Evolutionary conservation across 169 alveolate genomes (phyloP), one percentile per base, ranked within the genome.

Genomic region (Cryptosporidium baileyi): DNA sequence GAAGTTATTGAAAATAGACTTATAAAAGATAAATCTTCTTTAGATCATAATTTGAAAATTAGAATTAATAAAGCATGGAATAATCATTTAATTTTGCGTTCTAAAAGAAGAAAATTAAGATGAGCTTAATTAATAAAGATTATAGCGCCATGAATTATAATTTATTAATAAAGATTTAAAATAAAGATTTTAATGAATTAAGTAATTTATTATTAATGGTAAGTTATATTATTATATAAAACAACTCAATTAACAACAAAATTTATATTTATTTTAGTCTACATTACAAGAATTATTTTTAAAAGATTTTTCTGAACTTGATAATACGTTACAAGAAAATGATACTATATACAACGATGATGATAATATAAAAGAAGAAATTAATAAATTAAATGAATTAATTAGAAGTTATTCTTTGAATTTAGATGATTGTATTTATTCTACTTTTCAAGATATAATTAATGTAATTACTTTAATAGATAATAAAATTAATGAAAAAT

Each of bases 251-350:
- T 11, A 47, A 4, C 19, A 15, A 47, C 59, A n/a, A 19, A 49
- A 17, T 32, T 47, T 49, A 8, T 34, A 28, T 47, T 9, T 3
- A 19, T 7, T 36, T 7, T 1, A 74, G 85, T 9, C 60, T 41
- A 38, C 85, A 22, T 57, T 74, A 24, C 65, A 57, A 19, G 85
- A 74, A 22, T 74, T 74, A 36, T 26, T 74, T 22, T 40, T 74
- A 22, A 34, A 51, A 40, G 85, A 74, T 57, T 36, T 74, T 22
- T 32, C 36, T 28, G 85, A 74, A 11, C 54, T 74, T 19, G 67
- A 74, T 17, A 19, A 47, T 19, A 1, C 61, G 17, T 19, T 13
- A 17, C 36, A 41, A 17, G 38, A 47, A 22, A 7, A 45, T 32
- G 34, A 6, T 0, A 36, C 22, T 8, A 15, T 9, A 2, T n/a